These are phyloP conservation scores for Tephrocybe sp. DNA, from an alignment of 768 basidiomycete species.

Conservation along the genomic window DNA sequence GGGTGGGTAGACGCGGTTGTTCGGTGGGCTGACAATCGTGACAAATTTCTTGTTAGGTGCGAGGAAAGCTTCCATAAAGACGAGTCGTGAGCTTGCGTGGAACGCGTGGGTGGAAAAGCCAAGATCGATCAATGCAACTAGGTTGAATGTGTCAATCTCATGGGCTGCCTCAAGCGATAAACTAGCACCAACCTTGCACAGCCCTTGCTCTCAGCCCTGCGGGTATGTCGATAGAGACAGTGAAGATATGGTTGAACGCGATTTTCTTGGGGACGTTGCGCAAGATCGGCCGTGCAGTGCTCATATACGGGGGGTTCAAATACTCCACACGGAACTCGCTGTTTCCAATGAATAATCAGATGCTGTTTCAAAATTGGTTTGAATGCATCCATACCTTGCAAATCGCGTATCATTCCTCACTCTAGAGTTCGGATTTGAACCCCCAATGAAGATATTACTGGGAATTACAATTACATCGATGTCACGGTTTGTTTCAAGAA, in stretches of 20 bases:
- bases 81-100: too few species aligned
- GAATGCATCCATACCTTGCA: slow-evolving; percentile 6
- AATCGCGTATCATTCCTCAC: slow-evolving; percentile 2
- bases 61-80: too few species aligned
- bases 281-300: slow-evolving; percentile 44
- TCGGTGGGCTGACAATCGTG: too few species aligned
- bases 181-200: slow-evolving; percentile 31
- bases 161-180: slow-evolving; percentile 32
- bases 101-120: too few species aligned
- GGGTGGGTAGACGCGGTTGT: too few species aligned
- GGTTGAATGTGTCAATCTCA: slow-evolving; percentile 36
- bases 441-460: slow-evolving; percentile 30
- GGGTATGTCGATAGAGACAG: slow-evolving; percentile 30
- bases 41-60: too few species aligned
- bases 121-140: too few species aligned
- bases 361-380: slow-evolving; percentile 17
- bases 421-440: slow-evolving; percentile 42
- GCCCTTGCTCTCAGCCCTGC: slow-evolving; percentile 20
- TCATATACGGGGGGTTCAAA: slow-evolving; percentile 42
- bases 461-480: background rate
- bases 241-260: slow-evolving; percentile 35
- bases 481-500: slow-evolving; percentile 23
- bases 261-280: too few species aligned
- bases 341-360: slow-evolving; percentile 11
- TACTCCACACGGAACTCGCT: too few species aligned